Base-by-base conservation (phyloP, 2,329 filamentous ascomycete genomes). In the Metarhizium humberi region DNA sequence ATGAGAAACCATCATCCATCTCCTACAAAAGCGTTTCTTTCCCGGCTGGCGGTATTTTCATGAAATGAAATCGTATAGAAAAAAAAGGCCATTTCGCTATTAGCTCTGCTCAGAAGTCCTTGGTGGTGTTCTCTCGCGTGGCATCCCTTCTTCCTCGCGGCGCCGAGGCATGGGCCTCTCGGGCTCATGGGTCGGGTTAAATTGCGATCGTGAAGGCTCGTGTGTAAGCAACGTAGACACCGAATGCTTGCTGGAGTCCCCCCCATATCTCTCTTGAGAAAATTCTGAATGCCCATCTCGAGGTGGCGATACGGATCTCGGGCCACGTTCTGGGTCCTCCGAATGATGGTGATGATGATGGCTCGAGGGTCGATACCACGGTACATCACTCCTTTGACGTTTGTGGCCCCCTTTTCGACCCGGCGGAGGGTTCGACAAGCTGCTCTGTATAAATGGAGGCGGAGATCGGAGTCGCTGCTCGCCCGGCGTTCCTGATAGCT, bases 351-450 rank as follows among this genome's bases (percentile, higher is more conserved):
- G 62, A 48, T 60, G 63, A 30, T 46, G 62, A 50, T 59, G 63
- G 16, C 61, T 64, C 4, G 60, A 56, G 6, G 63, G 58, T 59
- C 65, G 63, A 57, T 69, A 70, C 58, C 69, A 71, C 3, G 70
- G 68, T 18, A 71, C 62, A 49, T 72, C 70, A 57, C 70, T 72
- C 51, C 65, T 67, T 47, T 71, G 70, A 6, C 70, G 68, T 25
- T 69, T 67, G 46, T 72, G 70, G 4, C 62, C 34, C 16, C 55
- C 64, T 52, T 62, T 63, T 36, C 63, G 62, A 55, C 58, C 60
- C 36, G 66, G 60, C 13, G 67, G 54, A 18, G 59, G 55, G 49
- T 65, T 65, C 38, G 63, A 62, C 18, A 63, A 58, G 50, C 61
- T 65, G 56, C 58, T 62, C 53, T 67, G 67, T 45, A 59, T 58